phyloP scores from a whole-genome alignment of 441 rosid genomes.

The Hura crepitans region DNA sequence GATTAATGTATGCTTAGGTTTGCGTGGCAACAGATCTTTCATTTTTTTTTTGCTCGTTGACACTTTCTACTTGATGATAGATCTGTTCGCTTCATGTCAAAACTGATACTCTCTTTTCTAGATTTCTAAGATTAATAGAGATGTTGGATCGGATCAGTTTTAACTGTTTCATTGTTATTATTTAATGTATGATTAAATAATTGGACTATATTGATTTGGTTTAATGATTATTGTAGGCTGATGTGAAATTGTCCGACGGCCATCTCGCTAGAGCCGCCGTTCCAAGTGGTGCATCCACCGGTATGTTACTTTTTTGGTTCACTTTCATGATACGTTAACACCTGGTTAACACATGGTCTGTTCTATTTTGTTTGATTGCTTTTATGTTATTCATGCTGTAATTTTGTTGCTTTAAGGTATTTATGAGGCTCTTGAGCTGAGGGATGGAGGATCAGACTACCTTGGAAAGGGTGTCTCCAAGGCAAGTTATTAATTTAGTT shows the following conservation, averaged over 20 bases:
- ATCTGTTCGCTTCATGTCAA: not conserved
- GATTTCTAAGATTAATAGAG: too few relatives aligned
- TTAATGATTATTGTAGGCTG: constrained; percentile 47
- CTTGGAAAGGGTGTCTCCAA: constrained; percentile 92
- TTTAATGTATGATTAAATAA: too few relatives aligned
- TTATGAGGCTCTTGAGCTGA: constrained; percentile 90
- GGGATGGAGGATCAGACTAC: constrained; percentile 95
- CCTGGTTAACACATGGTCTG: not conserved
- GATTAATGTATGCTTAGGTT: too few relatives aligned
- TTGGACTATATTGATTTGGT: too few relatives aligned
- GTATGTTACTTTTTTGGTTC: constrained; percentile 34
- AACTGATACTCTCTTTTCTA: not conserved
- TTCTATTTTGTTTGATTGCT: not conserved
- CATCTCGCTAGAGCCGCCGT: constrained; percentile 63
- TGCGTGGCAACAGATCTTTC: constrained; percentile 10
- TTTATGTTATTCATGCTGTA: not conserved
- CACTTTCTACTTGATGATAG: constrained; percentile 1
- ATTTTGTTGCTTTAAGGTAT: constrained; percentile 42
- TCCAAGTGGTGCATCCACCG: constrained; percentile 94
- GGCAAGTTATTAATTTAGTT: constrained; percentile 33
- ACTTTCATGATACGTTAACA: not conserved
- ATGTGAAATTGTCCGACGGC: constrained; percentile 49
- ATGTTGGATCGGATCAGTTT: too few relatives aligned
- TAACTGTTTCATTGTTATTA: too few relatives aligned
- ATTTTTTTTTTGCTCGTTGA: constrained; percentile 14